phyloP scores from a whole-genome alignment of 129 eudicot species.

The Flaveria trinervia region DNA sequence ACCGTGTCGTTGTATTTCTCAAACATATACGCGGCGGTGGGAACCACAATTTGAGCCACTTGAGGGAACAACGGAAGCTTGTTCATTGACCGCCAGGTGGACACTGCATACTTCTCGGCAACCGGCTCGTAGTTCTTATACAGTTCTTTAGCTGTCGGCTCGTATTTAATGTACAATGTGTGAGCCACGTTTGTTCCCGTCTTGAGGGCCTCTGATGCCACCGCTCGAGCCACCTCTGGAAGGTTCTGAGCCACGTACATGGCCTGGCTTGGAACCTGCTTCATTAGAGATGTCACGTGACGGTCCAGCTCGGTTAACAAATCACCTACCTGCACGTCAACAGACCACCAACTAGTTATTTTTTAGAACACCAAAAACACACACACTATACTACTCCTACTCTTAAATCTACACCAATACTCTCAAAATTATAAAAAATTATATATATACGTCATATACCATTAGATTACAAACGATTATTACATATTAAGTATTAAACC shows the following conservation, averaged over 20 bases:
- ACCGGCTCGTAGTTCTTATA: conserved; percentile 80
- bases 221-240: conserved; percentile 48
- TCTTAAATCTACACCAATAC: too few relatives aligned
- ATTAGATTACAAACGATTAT: too few relatives aligned
- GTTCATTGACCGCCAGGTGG: conserved; percentile 63
- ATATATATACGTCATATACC: too few relatives aligned
- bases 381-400: too few relatives aligned
- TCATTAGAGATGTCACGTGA: conserved; percentile 52
- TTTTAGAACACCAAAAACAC: too few relatives aligned
- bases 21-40: conserved; percentile 61
- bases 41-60: conserved; percentile 58
- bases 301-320: conserved; percentile 47
- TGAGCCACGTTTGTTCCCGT: conserved; percentile 40
- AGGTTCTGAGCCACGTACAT: conserved; percentile 48
- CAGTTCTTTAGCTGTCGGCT: conserved; percentile 65
- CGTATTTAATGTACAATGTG: conserved; percentile 48
- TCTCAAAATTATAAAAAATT: too few relatives aligned
- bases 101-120: conserved; percentile 67
- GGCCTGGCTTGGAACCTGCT: conserved; percentile 48
- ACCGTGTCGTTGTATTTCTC: conserved; percentile 67
- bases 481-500: too few relatives aligned
- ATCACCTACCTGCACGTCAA: conserved; percentile 63
- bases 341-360: background rate
- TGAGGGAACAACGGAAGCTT: conserved; percentile 68
- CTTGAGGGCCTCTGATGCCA: conserved; percentile 51